Percentiles rank a stretch among this genome's conserved stretches.
Conservation (phyloP, 2,329 filamentous ascomycete genomes). For the Monosporascus sp. region DNA sequence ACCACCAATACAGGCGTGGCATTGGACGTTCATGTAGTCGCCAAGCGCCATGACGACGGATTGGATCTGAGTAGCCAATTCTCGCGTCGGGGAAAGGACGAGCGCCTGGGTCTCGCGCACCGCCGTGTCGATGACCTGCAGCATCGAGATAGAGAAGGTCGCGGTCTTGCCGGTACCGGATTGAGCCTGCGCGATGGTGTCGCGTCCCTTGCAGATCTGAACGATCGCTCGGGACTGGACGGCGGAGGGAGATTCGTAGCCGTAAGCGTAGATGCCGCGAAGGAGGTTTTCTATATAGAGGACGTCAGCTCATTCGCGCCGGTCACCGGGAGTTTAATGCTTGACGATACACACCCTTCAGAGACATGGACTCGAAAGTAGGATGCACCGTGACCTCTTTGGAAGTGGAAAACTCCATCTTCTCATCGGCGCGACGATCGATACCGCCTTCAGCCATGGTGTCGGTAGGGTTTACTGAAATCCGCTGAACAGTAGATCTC, state of each 20-base stretch:
- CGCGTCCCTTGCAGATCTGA: conserved; percentile 97
- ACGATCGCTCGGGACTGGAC: conserved; percentile 98
- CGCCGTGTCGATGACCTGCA: conserved; percentile 91
- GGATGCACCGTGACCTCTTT: conserved; percentile 96
- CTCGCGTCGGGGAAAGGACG: conserved; percentile 90
- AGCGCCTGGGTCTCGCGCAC: conserved; percentile 91
- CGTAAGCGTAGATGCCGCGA: conserved; percentile 95
- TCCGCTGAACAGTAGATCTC: neutral
- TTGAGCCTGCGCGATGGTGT: conserved; percentile 97
- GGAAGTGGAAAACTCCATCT: conserved; percentile 96
- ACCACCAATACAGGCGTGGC: conserved; percentile 95
- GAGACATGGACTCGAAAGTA: conserved; percentile 90
- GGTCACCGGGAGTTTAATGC: neutral
- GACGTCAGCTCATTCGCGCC: conserved; percentile 7
- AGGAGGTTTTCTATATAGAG: conserved; percentile 70
- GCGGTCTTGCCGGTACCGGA: conserved; percentile 96
- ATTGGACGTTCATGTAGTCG: conserved; percentile 99
- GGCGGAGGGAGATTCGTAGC: conserved; percentile 95
- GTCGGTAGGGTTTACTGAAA: conserved; percentile 11
- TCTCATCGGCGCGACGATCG: conserved; percentile 89
- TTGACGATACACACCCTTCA: conserved; percentile 60
- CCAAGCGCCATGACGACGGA: conserved; percentile 99
- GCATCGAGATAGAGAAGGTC: conserved; percentile 92
- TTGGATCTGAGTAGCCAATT: conserved; percentile 96
- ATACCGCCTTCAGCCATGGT: conserved; percentile 83